Evolutionary conservation across 169 alveolate species (phyloP).

Genomic region (Eimeria tenella): DNA sequence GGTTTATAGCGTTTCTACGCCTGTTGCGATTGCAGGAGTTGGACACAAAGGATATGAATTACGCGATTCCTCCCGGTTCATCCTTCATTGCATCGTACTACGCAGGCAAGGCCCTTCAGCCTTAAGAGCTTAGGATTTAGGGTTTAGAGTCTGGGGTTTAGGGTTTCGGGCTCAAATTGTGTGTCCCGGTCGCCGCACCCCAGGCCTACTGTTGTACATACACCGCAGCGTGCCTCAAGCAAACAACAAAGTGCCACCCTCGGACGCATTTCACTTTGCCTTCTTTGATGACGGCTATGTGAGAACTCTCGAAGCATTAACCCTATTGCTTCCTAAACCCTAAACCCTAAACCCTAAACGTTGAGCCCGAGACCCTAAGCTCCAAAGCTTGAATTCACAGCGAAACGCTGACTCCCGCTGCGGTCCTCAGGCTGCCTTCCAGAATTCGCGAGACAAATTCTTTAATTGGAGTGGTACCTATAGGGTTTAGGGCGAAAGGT

Average conservation of each 20-base stretch:
- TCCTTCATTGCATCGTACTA: slow-evolving; percentile 14
- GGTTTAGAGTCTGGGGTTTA: slow-evolving; percentile 30
- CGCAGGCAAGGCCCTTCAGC: not conserved
- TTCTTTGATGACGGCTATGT: slow-evolving; percentile 32
- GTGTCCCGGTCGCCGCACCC: not conserved
- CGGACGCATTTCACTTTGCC: slow-evolving; percentile 12
- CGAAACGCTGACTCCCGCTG: not conserved
- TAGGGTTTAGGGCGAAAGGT: not conserved
- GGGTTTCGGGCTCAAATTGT: not conserved
- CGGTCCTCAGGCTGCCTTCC: slow-evolving; percentile 32
- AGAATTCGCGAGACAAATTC: not conserved
- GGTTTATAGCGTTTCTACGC: not conserved
- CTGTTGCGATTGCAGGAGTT: not conserved
- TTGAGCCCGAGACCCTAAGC: not conserved
- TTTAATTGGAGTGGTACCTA: slow-evolving; percentile 26
- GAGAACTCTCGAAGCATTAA: not conserved
- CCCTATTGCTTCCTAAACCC: not conserved
- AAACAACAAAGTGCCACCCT: not conserved
- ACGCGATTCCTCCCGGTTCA: not conserved
- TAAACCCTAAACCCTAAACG: not conserved
- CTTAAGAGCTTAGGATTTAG: slow-evolving; percentile 27
- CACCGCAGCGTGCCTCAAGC: not conserved
- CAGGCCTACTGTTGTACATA: slow-evolving; percentile 39
- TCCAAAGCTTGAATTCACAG: not conserved
- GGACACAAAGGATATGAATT: slow-evolving; percentile 3